Percentiles rank a stretch among this genome's conserved stretches.
Conservation (phyloP, 2,329 filamentous ascomycete species). For the Neodidymelliopsis sp. region DNA sequence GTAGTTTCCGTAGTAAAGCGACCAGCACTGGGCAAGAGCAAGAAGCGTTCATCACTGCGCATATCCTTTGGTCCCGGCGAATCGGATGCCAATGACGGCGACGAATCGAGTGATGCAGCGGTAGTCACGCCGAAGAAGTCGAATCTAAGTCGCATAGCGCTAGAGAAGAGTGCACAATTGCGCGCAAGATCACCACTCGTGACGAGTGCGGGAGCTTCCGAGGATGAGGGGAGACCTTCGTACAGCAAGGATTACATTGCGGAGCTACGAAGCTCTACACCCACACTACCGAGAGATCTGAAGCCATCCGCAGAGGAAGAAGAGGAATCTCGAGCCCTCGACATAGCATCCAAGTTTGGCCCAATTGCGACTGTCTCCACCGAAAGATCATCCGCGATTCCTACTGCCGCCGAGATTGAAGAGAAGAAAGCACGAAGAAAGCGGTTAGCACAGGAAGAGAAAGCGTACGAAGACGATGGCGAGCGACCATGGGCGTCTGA, state of each 20-base stretch:
- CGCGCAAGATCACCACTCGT: conserved; percentile 59
- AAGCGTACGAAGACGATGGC: conserved; percentile 61
- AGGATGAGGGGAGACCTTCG: conserved; percentile 73
- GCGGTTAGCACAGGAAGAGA: conserved; percentile 77
- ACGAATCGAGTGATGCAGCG: conserved; percentile 58
- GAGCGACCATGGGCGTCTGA: conserved; percentile 53
- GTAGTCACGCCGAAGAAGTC: conserved; percentile 69
- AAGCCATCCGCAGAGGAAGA: conserved; percentile 46
- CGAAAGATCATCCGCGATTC: conserved; percentile 62
- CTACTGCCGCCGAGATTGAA: conserved; percentile 83
- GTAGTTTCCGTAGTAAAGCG: conserved; percentile 62
- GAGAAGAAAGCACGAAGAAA: conserved; percentile 90
- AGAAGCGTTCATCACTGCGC: conserved; percentile 77
- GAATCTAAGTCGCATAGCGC: conserved; percentile 67
- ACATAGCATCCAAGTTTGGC: conserved; percentile 66
- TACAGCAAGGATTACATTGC: conserved; percentile 89
- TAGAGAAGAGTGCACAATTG: conserved; percentile 72
- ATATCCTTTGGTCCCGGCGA: conserved; percentile 77
- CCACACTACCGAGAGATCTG: conserved; percentile 76
- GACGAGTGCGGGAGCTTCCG: conserved; percentile 58
- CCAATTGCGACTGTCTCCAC: conserved; percentile 47
- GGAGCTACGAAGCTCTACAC: conserved; percentile 85
- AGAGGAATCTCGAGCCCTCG: conserved; percentile 56
- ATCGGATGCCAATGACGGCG: conserved; percentile 60
- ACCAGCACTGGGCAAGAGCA: conserved; percentile 59